These are phyloP conservation scores for Thielaviopsis punctulata DNA, from an alignment of 2,329 filamentous ascomycete species.

Conservation along the genomic window DNA sequence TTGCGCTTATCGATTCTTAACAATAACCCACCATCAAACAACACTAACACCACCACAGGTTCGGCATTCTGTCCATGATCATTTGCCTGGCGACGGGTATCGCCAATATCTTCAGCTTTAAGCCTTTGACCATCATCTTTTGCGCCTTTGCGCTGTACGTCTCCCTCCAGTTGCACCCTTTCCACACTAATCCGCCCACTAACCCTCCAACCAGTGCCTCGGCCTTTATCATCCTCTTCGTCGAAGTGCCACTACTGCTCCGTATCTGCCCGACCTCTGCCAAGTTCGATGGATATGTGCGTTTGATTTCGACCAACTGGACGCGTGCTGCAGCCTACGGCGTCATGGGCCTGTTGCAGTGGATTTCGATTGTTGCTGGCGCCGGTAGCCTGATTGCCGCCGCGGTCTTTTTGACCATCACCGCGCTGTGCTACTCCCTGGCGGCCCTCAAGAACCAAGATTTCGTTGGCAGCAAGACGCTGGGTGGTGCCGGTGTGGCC, in stretches of 20 bases:
- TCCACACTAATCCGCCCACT: not conserved
- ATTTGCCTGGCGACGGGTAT: constrained; percentile 54
- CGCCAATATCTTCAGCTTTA: constrained; percentile 45
- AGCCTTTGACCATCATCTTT: constrained; percentile 32
- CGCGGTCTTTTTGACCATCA: constrained; percentile 62
- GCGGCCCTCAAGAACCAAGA: constrained; percentile 69
- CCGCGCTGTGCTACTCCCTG: constrained; percentile 62
- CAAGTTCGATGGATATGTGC: constrained; percentile 76
- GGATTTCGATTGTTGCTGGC: constrained; percentile 52
- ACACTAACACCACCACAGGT: constrained; percentile 26
- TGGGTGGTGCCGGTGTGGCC: constrained; percentile 82
- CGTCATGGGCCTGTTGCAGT: constrained; percentile 68
- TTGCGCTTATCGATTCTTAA: not conserved
- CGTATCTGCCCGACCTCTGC: constrained; percentile 93
- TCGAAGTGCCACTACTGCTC: constrained; percentile 84
- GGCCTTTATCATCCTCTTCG: constrained; percentile 60
- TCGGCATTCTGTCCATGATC: constrained; percentile 53
- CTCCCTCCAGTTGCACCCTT: not conserved
- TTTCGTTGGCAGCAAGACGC: constrained; percentile 85
- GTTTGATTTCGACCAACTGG: constrained; percentile 88
- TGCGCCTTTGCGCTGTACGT: constrained; percentile 37
- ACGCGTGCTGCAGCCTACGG: constrained; percentile 82
- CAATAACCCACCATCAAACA: too few relatives aligned
- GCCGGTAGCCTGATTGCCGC: constrained; percentile 68
- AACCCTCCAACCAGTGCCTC: constrained; percentile 36